These are phyloP conservation scores for Thermomyces lanuginosus DNA, from an alignment of 2,329 filamentous ascomycete species.

Conservation along the genomic window DNA sequence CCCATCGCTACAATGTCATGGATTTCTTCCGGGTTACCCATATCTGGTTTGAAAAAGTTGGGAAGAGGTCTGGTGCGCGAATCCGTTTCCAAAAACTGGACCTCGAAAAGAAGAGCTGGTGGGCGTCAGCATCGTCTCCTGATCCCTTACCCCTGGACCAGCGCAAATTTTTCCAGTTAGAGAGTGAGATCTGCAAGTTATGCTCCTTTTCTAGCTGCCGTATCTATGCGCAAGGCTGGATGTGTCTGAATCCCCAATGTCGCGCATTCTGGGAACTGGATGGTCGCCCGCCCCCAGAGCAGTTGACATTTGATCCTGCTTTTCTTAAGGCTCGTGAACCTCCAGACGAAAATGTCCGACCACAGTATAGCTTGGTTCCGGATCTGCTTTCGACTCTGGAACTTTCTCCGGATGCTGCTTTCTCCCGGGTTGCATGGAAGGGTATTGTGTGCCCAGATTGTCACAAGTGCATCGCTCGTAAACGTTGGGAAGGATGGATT, in stretches of 20 bases:
- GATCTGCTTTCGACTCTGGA: constrained; percentile 24
- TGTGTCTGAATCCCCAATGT: constrained; percentile 42
- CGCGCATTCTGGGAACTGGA: constrained; percentile 37
- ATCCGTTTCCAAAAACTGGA: constrained; percentile 51
- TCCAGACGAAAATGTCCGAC: constrained; percentile 25
- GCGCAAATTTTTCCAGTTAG: constrained; percentile 15
- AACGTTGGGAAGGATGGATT: constrained; percentile 45
- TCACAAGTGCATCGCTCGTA: constrained; percentile 43
- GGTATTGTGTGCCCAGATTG: constrained; percentile 54
- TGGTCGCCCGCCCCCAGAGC: constrained; percentile 13
- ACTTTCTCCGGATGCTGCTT: constrained; percentile 26
- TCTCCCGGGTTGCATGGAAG: constrained; percentile 37
- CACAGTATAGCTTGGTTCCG: constrained; percentile 23
- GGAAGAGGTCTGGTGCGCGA: constrained; percentile 32
- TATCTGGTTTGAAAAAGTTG: constrained; percentile 47
- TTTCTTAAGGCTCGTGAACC: constrained; percentile 41
- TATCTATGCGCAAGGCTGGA: constrained; percentile 36
- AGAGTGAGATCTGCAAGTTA: constrained; percentile 18
- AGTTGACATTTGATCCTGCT: constrained; percentile 34
- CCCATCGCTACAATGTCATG: constrained; percentile 47
- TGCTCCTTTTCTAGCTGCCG: constrained; percentile 25
- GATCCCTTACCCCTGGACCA: constrained; percentile 13
- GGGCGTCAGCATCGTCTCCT: constrained; percentile 27
- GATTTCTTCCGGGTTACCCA: constrained; percentile 53
- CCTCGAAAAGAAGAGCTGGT: constrained; percentile 40